These are phyloP conservation scores for Cutaneotrichosporon arboriforme DNA, from an alignment of 1,284 basidiomycete genomes.

Conservation along the genomic window DNA sequence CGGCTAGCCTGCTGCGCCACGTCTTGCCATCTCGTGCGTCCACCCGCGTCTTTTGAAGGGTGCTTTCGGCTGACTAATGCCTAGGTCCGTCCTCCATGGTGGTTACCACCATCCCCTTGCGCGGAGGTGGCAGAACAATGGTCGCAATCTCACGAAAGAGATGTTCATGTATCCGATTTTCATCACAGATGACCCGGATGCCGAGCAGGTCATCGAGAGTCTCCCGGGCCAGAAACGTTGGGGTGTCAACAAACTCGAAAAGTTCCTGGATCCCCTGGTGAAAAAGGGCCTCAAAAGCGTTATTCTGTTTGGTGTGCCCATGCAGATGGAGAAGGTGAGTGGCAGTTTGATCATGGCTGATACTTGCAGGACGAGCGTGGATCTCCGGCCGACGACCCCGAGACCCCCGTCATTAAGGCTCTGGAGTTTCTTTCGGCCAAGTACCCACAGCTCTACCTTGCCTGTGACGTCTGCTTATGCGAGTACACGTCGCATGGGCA, in stretches of 20 bases:
- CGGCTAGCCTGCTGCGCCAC: constrained; percentile 19
- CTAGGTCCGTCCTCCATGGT: constrained; percentile 76
- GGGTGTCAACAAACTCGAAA: constrained; percentile 91
- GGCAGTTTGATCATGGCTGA: not conserved
- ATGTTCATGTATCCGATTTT: constrained; percentile 99
- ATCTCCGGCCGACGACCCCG: constrained; percentile 79
- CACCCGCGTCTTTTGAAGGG: not conserved
- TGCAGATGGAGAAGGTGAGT: constrained; percentile 72
- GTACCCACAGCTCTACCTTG: constrained; percentile 81
- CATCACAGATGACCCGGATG: constrained; percentile 85
- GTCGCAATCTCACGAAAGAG: constrained; percentile 67
- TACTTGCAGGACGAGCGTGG: constrained; percentile 68
- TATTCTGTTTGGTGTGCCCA: constrained; percentile 93
- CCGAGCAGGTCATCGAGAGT: constrained; percentile 65
- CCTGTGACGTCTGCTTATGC: constrained; percentile 96
- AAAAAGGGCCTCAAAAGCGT: constrained; percentile 85
- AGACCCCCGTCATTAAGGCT: constrained; percentile 88
- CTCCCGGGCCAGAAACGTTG: constrained; percentile 85
- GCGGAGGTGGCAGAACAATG: constrained; percentile 71
- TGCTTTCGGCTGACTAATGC: not conserved
- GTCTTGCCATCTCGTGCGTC: constrained; percentile 35
- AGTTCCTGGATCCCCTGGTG: constrained; percentile 79
- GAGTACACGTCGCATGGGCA: constrained; percentile 99
- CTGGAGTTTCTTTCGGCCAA: constrained; percentile 69
- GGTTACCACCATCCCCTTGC: constrained; percentile 86